Evolutionary conservation across 345 rosid species (phyloP), one percentile per base, ranked within the genome.

Genomic region (Linum usitatissimum): DNA sequence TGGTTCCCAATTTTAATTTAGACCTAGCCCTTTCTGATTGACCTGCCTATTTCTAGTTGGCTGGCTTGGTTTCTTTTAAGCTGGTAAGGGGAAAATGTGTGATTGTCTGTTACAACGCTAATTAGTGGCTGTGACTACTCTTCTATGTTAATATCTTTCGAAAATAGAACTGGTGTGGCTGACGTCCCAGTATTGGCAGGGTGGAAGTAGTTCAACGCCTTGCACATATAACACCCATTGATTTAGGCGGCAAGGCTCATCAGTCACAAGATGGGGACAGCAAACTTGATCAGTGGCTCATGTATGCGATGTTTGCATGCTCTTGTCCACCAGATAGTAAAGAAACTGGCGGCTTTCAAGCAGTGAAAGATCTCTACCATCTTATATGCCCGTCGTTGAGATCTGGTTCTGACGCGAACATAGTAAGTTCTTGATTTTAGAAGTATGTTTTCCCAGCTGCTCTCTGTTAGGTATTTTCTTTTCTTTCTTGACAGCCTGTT

Each of bases 281-380:
- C 77, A 90, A 90, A 76, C 83, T 86, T 74, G 99, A 93, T 73
- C 99, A 93, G 74, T 90, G 99, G 99, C 92, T 90, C 66, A 77
- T 93, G 80, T 93, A 93, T 73, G 88, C 97, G 55, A 83, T 87
- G 87, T 93, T 90, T 75, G 81, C 92, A 49, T 93, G 99, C 75
- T 90, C 99, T 7, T 93, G 99, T 73, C 97, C 96, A 42, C 96
- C 92, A 53, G 94, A 90, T 78, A 76, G 79, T 42, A 84, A 74
- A 78, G 95, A 87, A 76, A 76, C 85, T 49, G 90, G 92, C 64
- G 84, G 88, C 83, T 79, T 83, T 66, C 84, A 84, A 55, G 85
- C 90, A 64, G 81, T 81, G 76, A 93, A 85, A 77, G 90, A 83
- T 49, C 87, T 93, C 70, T 93, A 84, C 81, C 90, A 83, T 84